Conservation (phyloP, 23 red algal genomes). For the Gracilaria gracilis region DNA sequence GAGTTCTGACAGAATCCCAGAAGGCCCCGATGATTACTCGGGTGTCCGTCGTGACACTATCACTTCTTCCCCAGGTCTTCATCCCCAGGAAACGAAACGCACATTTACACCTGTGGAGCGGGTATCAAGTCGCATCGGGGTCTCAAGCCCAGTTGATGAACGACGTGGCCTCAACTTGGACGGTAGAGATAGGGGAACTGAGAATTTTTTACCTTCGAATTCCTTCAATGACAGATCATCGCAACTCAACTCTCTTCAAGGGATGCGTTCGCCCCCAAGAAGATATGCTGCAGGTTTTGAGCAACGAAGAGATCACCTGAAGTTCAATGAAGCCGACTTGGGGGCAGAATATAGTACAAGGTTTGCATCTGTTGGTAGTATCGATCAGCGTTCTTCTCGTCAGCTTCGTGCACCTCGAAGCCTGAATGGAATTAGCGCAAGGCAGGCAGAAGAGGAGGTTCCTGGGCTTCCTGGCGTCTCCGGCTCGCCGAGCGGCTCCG, state of each 20-base stretch:
- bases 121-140: not conserved
- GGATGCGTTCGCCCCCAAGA: not conserved
- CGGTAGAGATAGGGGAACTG: not conserved
- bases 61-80: not conserved
- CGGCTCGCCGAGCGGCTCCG: not conserved
- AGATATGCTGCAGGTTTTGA: not conserved
- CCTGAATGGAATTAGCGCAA: not conserved
- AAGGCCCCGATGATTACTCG: not conserved
- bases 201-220: not conserved
- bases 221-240: not conserved
- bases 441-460: not conserved
- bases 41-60: not conserved
- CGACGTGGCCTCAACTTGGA: not conserved
- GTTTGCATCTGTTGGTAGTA: not conserved
- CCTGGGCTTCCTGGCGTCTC: not conserved
- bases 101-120: not conserved
- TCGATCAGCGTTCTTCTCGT: not conserved
- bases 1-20: not conserved
- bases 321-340: not conserved
- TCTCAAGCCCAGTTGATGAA: not conserved
- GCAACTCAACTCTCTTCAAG: not conserved
- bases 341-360: not conserved
- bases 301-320: not conserved
- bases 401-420: constrained; percentile 1
- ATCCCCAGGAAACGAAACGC: not conserved